phyloP scores from a whole-genome alignment of 1,284 basidiomycete species.

The Austroboletus rostrupii region DNA sequence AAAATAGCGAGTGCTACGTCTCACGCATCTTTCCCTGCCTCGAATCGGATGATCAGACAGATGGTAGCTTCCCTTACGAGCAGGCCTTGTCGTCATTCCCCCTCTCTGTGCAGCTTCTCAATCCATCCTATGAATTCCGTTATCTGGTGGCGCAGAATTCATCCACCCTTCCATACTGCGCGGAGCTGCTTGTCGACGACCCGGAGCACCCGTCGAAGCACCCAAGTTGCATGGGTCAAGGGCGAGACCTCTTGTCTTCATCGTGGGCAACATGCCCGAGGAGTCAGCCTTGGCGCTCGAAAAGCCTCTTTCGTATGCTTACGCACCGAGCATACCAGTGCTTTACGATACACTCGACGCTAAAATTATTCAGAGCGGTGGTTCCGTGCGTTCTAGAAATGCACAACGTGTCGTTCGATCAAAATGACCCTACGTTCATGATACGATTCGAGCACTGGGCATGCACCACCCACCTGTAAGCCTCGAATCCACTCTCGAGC shows the following conservation, averaged over 20 bases:
- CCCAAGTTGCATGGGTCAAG: slow-evolving; percentile 28
- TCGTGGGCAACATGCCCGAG: slow-evolving; percentile 3
- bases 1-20: slow-evolving; percentile 25
- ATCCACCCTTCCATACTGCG: slow-evolving; percentile 27
- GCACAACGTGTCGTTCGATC: slow-evolving; percentile 27
- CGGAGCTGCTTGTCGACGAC: slow-evolving; percentile 8
- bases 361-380: slow-evolving; percentile 10
- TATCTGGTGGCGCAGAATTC: slow-evolving; percentile 32
- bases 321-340: slow-evolving; percentile 16
- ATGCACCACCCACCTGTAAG: slow-evolving; percentile 27
- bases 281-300: slow-evolving; percentile 16
- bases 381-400: slow-evolving; percentile 24
- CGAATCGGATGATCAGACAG: slow-evolving; percentile 16
- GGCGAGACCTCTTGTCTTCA: slow-evolving; percentile 15
- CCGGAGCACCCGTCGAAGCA: slow-evolving; percentile 12
- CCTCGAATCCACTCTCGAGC: slow-evolving; percentile 19
- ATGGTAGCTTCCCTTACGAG: slow-evolving; percentile 6
- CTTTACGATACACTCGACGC: slow-evolving; percentile 18
- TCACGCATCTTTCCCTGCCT: slow-evolving; percentile 22
- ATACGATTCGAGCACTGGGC: slow-evolving; percentile 15
- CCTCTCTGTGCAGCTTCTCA: slow-evolving; percentile 19
- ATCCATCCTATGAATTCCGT: slow-evolving; percentile 16
- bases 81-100: slow-evolving; percentile 8
- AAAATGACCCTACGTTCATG: slow-evolving; percentile 8
- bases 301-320: slow-evolving; percentile 20